Evolutionary conservation across 371 early-diverging fungal species (phyloP).

Genomic region (Mucor sp.): DNA sequence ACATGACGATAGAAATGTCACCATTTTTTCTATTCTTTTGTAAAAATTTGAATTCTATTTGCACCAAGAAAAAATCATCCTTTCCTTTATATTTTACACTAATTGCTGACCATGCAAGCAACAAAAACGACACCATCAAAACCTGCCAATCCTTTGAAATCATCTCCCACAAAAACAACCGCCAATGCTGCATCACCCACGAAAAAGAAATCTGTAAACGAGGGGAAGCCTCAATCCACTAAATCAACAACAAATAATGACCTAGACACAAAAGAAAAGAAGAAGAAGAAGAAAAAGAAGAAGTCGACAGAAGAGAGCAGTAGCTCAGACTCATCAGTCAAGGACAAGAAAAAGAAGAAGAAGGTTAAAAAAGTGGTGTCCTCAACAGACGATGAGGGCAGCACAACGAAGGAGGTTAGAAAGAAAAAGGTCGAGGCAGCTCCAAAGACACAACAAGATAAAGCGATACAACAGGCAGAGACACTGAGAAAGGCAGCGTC

Average conservation of each 20-base stretch:
- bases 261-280: neutral
- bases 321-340: neutral
- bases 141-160: neutral
- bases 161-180: neutral
- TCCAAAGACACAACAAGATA: neutral
- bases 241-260: neutral
- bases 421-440: neutral
- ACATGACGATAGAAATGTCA: conserved; percentile 3
- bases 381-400: neutral
- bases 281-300: neutral
- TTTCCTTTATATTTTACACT: neutral
- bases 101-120: neutral
- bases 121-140: neutral
- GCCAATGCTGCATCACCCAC: neutral
- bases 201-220: neutral
- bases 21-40: neutral
- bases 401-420: neutral
- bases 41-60: neutral
- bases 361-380: neutral
- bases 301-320: neutral
- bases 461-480: conserved; percentile 22
- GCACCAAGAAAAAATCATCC: neutral
- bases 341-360: conserved; percentile 6
- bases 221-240: neutral
- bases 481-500: conserved; percentile 3